Base-by-base conservation (phyloP, 2,329 filamentous ascomycete species). In the Diaporthe humulicola region DNA sequence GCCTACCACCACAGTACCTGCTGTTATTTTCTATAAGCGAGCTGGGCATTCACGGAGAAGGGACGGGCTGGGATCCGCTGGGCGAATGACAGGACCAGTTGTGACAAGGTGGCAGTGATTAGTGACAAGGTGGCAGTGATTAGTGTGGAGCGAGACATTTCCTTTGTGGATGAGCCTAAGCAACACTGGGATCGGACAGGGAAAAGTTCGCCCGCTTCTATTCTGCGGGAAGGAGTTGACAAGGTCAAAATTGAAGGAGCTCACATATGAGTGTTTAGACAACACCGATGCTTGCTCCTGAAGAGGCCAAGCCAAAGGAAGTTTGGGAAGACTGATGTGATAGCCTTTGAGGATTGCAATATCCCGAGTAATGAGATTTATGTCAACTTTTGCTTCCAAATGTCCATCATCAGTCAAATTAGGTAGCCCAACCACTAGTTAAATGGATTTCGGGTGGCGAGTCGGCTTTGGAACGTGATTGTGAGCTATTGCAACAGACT, bases 1-100 rank as follows among this genome's bases (percentile, higher is more conserved):
- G 64, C 48, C 48, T 54, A 69, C 30, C 40, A 66, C 60, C 48
- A 54, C 33, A 36, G n/a, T 54, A 28, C n/a, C 64, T 52, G 33
- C 48, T 54, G 64, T 69, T 69, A 12, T 52, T 28, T 67, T 10
- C 17, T 38, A 36, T 52, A 9, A 36, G 33, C n/a, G 64, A 50
- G 5, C n/a, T 22, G 48, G 64, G 15, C 4, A 38, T 54, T 12
- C 28, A 38, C 48, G 30, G 30, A 8, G 33, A 28, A 52, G 30
- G 33, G n/a, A 40, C 15, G 19, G 33, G 14, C 30, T 69, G n/a
- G 33, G 15, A 52, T 40, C 5, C 14, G n/a, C n/a, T 4, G 48
- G 33, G 15, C 17, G 28, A 28, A 52, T 7, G 45, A 52, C 14
- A 69, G 15, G 48, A 22, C n/a, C 64, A 54, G 17, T 17, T 54